Conservation (phyloP, 768 basidiomycete genomes). For the Polyporus arcularius region DNA sequence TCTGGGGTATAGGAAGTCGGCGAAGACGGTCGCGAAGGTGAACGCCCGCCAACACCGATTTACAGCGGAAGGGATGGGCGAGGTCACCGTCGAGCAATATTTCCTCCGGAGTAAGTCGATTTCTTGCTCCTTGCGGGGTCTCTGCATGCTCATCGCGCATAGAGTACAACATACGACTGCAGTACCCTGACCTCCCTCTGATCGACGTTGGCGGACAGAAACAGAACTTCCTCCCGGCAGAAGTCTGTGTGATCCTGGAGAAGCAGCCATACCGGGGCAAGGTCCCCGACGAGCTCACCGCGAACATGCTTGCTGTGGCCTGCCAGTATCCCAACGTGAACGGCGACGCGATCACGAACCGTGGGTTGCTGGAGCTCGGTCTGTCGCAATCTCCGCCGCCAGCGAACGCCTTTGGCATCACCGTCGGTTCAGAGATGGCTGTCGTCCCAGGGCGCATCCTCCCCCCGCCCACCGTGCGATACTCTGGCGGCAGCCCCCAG, state of each 20-base stretch:
- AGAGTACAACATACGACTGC: slow-evolving; percentile 47
- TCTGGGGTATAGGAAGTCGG: slow-evolving; percentile 73
- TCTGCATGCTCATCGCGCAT: background rate
- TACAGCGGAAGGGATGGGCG: slow-evolving; percentile 38
- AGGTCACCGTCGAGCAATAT: slow-evolving; percentile 49
- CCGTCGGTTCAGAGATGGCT: slow-evolving; percentile 50
- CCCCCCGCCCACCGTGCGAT: slow-evolving; percentile 43
- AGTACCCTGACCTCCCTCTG: slow-evolving; percentile 42
- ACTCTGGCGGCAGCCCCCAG: slow-evolving; percentile 31
- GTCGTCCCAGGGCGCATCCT: slow-evolving; percentile 58
- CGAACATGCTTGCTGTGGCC: slow-evolving; percentile 50
- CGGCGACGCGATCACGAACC: slow-evolving; percentile 42
- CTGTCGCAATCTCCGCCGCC: slow-evolving; percentile 35
- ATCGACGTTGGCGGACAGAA: slow-evolving; percentile 51
- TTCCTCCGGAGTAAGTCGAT: slow-evolving; percentile 43
- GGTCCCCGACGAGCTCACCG: slow-evolving; percentile 54
- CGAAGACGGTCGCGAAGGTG: slow-evolving; percentile 52
- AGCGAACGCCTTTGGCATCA: slow-evolving; percentile 46
- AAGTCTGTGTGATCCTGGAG: slow-evolving; percentile 50
- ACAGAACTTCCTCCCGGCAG: slow-evolving; percentile 44
- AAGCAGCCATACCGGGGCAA: slow-evolving; percentile 50
- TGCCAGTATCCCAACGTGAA: slow-evolving; percentile 53
- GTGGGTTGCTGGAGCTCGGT: slow-evolving; percentile 47
- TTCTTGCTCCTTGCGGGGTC: background rate
- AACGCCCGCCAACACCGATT: slow-evolving; percentile 44